These are phyloP conservation scores for Botrytis galanthina DNA, from an alignment of 2,329 filamentous ascomycete genomes.

Conservation along the genomic window DNA sequence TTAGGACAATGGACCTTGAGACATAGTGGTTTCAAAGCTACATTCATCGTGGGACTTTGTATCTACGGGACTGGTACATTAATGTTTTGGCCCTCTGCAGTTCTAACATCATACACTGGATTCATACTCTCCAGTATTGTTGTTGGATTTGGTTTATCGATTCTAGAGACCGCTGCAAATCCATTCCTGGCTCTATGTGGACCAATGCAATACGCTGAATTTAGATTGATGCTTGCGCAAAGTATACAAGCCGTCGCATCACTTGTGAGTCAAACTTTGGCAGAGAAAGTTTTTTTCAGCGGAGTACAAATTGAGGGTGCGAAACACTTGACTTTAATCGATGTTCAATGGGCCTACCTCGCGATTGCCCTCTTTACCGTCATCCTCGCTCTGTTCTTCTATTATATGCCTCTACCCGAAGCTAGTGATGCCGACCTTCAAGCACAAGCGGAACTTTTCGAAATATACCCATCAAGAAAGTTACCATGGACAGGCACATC, in stretches of 20 bases:
- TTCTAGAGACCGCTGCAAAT: conserved; percentile 79
- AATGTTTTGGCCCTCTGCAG: conserved; percentile 80
- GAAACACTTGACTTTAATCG: conserved; percentile 56
- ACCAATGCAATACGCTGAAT: conserved; percentile 68
- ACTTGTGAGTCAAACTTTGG: conserved; percentile 69
- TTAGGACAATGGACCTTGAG: conserved; percentile 70
- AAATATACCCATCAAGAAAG: conserved; percentile 28
- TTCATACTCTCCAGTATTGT: conserved; percentile 74
- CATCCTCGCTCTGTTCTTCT: conserved; percentile 65
- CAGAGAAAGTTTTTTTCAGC: conserved; percentile 71
- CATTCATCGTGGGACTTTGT: conserved; percentile 73
- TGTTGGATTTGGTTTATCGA: conserved; percentile 71
- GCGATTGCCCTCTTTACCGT: conserved; percentile 74
- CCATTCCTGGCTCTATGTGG: conserved; percentile 72
- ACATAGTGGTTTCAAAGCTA: conserved; percentile 71
- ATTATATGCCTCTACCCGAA: conserved; percentile 65
- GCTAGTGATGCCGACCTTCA: conserved; percentile 52
- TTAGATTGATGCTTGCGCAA: conserved; percentile 72
- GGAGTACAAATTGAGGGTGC: conserved; percentile 42
- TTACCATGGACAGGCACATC: conserved; percentile 42
- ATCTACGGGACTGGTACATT: conserved; percentile 77
- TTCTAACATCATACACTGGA: conserved; percentile 71
- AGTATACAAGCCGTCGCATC: conserved; percentile 73
- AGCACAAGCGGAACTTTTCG: conserved; percentile 42
- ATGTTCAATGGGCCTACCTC: conserved; percentile 85